Conservation (phyloP, 352 stramenopile genomes). For the Salisapilia sapeloensis region DNA sequence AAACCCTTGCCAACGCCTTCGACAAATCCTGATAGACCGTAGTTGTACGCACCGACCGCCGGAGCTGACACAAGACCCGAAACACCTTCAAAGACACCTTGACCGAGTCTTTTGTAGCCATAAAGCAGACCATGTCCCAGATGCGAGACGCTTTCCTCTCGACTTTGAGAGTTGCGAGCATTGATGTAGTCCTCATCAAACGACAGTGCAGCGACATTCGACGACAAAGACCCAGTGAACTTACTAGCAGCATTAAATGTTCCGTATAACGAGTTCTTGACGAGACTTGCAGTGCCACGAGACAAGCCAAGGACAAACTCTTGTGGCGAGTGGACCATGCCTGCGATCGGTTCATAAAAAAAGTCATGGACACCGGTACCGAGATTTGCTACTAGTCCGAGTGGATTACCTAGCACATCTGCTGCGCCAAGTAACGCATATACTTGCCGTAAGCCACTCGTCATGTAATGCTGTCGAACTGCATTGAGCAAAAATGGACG, state of each 20-base stretch:
- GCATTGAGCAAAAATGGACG: conserved; percentile 46
- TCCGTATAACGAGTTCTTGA: conserved; percentile 83
- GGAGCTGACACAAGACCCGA: conserved; percentile 85
- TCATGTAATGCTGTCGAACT: conserved; percentile 67
- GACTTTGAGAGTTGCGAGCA: conserved; percentile 53
- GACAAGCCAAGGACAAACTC: conserved; percentile 82
- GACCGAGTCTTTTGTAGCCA: conserved; percentile 81
- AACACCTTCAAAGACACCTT: conserved; percentile 80
- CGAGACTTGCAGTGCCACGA: conserved; percentile 75
- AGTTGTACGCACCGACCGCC: conserved; percentile 77
- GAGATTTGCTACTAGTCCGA: conserved; percentile 78
- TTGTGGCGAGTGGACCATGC: conserved; percentile 70
- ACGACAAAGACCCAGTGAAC: conserved; percentile 84
- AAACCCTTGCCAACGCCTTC: conserved; percentile 79
- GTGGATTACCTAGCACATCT: conserved; percentile 82
- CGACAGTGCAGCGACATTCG: conserved; percentile 79
- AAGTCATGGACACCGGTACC: conserved; percentile 81
- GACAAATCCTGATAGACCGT: conserved; percentile 79
- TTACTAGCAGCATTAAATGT: conserved; percentile 89
- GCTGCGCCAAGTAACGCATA: conserved; percentile 55
- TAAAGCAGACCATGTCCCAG: conserved; percentile 72
- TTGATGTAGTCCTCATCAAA: conserved; percentile 83
- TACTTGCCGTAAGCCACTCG: conserved; percentile 62
- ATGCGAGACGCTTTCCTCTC: conserved; percentile 70
- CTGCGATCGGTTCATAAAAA: conserved; percentile 82